A percentile compares a stretch with the other conserved stretches of the same genome.
Conservation (phyloP, 2,329 filamentous ascomycete species). For the Chrysoporthe cubensis region DNA sequence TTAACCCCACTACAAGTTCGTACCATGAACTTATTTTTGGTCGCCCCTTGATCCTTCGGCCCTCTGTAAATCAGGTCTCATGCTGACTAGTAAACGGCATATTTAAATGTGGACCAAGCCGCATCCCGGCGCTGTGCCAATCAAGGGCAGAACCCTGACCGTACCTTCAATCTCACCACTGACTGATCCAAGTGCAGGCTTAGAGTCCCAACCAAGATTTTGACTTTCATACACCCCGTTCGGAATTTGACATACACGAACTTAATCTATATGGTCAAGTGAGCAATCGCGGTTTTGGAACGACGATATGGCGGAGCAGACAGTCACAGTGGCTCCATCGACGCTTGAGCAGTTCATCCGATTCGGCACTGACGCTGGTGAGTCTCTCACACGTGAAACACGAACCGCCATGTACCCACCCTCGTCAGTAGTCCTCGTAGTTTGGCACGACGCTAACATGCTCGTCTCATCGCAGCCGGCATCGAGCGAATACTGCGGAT, state of each 20-base stretch:
- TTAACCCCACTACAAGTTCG: neutral
- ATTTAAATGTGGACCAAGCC: conserved; percentile 16
- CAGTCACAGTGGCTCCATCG: conserved; percentile 11
- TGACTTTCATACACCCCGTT: neutral
- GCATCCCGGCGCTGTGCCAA: neutral
- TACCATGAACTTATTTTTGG: neutral
- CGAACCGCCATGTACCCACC: neutral
- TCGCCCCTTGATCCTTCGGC: neutral
- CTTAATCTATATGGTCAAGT: neutral
- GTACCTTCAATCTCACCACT: neutral
- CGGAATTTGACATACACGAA: neutral
- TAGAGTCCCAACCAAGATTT: no score
- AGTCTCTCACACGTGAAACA: conserved; percentile 11
- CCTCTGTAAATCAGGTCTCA: neutral
- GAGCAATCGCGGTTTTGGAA: neutral
- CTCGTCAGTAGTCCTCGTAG: neutral
- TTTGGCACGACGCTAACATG: neutral
- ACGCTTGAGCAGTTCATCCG: conserved; percentile 43
- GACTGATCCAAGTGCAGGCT: neutral
- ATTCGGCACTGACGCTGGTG: conserved; percentile 40
- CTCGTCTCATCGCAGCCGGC: conserved; percentile 14
- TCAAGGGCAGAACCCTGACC: neutral
- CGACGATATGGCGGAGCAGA: neutral
- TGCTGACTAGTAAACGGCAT: conserved; percentile 3
- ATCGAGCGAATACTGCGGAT: conserved; percentile 27